A percentile compares a stretch with the other conserved stretches of the same genome.
These are phyloP conservation scores for Fusarium fracticaudum DNA, from an alignment of 2,329 filamentous ascomycete species.

Conservation along the genomic window DNA sequence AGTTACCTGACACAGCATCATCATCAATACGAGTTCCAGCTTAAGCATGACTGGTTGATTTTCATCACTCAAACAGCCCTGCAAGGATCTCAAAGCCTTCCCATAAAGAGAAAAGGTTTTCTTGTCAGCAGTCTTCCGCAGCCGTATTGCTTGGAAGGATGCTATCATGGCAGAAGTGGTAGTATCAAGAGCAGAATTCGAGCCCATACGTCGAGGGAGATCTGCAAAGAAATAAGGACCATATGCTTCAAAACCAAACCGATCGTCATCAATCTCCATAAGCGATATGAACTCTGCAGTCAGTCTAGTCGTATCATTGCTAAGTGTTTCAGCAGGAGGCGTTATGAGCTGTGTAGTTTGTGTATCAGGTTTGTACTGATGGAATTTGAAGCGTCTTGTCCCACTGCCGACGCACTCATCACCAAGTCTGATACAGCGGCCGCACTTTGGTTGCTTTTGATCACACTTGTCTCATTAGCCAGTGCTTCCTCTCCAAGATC, in stretches of 20 bases:
- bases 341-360: not conserved
- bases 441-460: slow-evolving; percentile 12
- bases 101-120: slow-evolving; percentile 1
- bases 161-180: slow-evolving; percentile 3
- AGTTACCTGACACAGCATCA: slow-evolving; percentile 20
- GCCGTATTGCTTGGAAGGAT: not conserved
- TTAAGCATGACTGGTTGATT: slow-evolving; percentile 1
- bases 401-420: not conserved
- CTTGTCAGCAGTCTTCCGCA: not conserved
- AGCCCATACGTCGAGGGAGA: slow-evolving; percentile 10
- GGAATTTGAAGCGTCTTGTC: slow-evolving; percentile 10
- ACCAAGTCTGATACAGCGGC: not conserved
- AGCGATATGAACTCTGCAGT: not conserved
- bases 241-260: slow-evolving; percentile 3
- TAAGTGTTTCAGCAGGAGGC: not conserved
- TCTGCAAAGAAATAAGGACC: slow-evolving; percentile 8
- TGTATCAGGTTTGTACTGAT: not conserved
- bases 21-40: slow-evolving; percentile 13
- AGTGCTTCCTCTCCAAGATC: accelerated
- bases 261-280: slow-evolving; percentile 14
- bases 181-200: slow-evolving; percentile 1
- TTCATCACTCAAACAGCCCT: not conserved
- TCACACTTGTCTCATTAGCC: slow-evolving; percentile 11
- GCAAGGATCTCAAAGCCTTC: slow-evolving; percentile 2
- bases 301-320: not conserved